Percentiles rank a stretch among this genome's conserved stretches.
Conservation (phyloP, 2,329 filamentous ascomycete species). For the Elsinoe australis region DNA sequence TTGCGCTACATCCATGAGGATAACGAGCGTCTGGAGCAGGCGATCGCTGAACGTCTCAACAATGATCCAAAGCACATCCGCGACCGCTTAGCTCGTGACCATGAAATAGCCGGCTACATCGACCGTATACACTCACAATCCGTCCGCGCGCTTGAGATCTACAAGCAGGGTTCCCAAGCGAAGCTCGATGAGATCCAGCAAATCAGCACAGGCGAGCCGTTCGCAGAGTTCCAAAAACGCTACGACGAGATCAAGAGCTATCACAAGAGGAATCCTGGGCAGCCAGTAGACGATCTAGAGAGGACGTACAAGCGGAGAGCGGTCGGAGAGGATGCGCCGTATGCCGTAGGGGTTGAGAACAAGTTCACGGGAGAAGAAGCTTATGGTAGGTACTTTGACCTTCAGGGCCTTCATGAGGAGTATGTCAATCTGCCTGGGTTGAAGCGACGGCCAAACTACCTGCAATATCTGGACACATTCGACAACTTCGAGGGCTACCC, state of each 20-base stretch:
- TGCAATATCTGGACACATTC: slow-evolving; percentile 88
- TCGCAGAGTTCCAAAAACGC: slow-evolving; percentile 87
- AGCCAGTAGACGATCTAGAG: slow-evolving; percentile 91
- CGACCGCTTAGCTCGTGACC: slow-evolving; percentile 80
- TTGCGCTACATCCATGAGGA: slow-evolving; percentile 93
- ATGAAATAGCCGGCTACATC: slow-evolving; percentile 82
- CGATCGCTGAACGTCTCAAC: slow-evolving; percentile 76
- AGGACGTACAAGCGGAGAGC: slow-evolving; percentile 72
- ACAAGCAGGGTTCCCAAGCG: slow-evolving; percentile 66
- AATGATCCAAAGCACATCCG: slow-evolving; percentile 88
- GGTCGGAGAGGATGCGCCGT: slow-evolving; percentile 51
- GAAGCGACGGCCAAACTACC: slow-evolving; percentile 70
- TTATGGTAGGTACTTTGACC: slow-evolving; percentile 85
- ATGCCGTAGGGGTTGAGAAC: slow-evolving; percentile 66
- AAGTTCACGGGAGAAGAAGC: slow-evolving; percentile 96
- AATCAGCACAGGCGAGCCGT: slow-evolving; percentile 75
- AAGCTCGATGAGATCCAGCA: slow-evolving; percentile 73
- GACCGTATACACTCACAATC: slow-evolving; percentile 84
- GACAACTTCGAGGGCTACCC: slow-evolving; percentile 79
- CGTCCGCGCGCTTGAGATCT: slow-evolving; percentile 69
- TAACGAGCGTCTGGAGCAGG: slow-evolving; percentile 89
- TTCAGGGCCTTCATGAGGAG: slow-evolving; percentile 74
- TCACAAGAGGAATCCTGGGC: slow-evolving; percentile 84
- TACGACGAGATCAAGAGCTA: slow-evolving; percentile 74
- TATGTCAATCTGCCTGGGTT: slow-evolving; percentile 84